phyloP scores from a whole-genome alignment of 2,329 filamentous ascomycete species.

The Acarospora socialis region DNA sequence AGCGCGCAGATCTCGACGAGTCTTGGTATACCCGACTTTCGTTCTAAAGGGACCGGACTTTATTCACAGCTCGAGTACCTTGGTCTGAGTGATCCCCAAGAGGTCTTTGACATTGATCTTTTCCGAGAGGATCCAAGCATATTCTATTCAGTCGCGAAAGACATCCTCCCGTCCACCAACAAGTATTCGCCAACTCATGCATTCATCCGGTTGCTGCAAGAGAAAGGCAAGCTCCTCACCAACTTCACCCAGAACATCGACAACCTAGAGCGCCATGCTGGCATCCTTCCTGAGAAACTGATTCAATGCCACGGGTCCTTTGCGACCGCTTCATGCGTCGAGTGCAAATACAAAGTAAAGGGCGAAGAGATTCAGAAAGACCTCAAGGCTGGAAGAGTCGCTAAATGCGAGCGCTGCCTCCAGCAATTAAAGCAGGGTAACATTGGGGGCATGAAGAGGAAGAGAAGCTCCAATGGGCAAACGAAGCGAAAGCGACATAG shows the following conservation, averaged over 20 bases:
- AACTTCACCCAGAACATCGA: conserved; percentile 99
- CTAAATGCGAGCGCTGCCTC: conserved; percentile 60
- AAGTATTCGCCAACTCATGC: conserved; percentile 83
- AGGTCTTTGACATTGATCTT: conserved; percentile 82
- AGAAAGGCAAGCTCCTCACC: conserved; percentile 77
- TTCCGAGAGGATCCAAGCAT: conserved; percentile 77
- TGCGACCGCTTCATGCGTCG: conserved; percentile 76
- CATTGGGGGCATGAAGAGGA: conserved; percentile 36
- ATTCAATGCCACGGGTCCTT: conserved; percentile 96
- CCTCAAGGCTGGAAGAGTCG: conserved; percentile 61
- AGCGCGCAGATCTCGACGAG: conserved; percentile 64
- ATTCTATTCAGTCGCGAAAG: conserved; percentile 83
- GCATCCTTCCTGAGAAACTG: conserved; percentile 65
- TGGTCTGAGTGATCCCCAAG: conserved; percentile 70
- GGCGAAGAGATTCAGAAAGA: conserved; percentile 69
- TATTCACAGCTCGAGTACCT: conserved; percentile 73
- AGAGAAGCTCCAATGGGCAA: conserved; percentile 35
- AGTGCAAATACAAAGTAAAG: conserved; percentile 58
- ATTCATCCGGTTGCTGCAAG: conserved; percentile 80
- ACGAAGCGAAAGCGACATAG: conserved; percentile 42
- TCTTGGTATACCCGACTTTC: conserved; percentile 91
- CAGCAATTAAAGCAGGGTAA: conserved; percentile 34
- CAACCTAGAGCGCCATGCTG: conserved; percentile 79
- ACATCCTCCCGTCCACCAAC: conserved; percentile 69
- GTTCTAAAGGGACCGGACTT: conserved; percentile 81